Base-by-base conservation (phyloP, 169 alveolate genomes). In the Eimeria sp. region DNA sequence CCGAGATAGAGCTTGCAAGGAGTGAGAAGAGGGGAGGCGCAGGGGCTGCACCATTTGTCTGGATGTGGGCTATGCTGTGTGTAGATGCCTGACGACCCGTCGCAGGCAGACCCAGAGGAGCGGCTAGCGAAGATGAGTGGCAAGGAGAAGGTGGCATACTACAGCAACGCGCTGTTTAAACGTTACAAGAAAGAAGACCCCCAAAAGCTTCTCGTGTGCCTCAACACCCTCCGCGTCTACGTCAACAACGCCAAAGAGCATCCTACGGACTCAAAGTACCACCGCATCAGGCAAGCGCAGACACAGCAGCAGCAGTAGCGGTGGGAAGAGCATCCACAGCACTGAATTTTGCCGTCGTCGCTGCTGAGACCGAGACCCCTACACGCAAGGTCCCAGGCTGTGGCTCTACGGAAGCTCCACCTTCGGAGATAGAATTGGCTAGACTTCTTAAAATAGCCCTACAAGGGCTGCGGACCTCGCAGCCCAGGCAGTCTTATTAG, bases 181-280 rank as follows among this genome's bases (percentile, higher is more conserved):
- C 94, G 95, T 33, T 96, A 96, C 95, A 97, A 72, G 54, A 90
- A 90, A 30, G 96, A 74, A 14, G 97, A 97, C 68, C 74, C 82
- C 66, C 95, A 94, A 20, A 95, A 89, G 68, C 80, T 97, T 43
- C 91, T 89, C 33, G 95, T 80, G 30, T 97, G 98, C 78, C 85
- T 97, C 49, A 83, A 68, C 18, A 82, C 97, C 33, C 95, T 97
- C 49, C 95, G 94, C 93, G 80, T 95, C 56, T 97, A 97, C 96
- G 95, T 85, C 18, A 77, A 30, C 43, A 97, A 97, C 54, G 98
- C 96, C n/a, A 89, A 85, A 33, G 96, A 89, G 30, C 77, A 97
- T 62, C 98, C 98, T 6, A 89, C 95, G n/a, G 97, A 96, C 52
- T 96, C 91, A 49, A 97, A 97, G 68, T 97, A 91, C 91, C 97